Percentiles rank a stretch among this genome's conserved stretches.
phyloP scores from a whole-genome alignment of 1,284 basidiomycete genomes.

The Sanghuangporus baumii region DNA sequence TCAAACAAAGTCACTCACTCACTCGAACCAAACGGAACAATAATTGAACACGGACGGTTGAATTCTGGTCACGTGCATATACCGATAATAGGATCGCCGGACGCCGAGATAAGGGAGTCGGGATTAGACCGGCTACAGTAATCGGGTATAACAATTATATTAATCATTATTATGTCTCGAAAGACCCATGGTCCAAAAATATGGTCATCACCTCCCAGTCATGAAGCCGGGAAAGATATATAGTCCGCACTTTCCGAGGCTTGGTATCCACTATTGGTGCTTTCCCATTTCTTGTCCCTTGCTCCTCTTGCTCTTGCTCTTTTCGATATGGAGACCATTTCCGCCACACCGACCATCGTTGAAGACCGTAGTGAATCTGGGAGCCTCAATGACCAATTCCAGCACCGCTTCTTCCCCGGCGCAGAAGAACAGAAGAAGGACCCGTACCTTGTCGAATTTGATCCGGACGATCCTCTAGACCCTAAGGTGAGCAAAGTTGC shows the following conservation, averaged over 20 bases:
- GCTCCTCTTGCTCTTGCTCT: background rate
- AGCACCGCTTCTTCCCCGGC: slow-evolving; percentile 15
- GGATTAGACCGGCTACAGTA: background rate
- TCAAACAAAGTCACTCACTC: background rate
- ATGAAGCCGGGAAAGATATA: background rate
- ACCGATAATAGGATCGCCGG: background rate
- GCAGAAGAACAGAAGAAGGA: slow-evolving; percentile 21
- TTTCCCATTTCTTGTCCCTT: background rate
- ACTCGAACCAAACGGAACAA: no score
- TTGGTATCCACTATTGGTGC: background rate
- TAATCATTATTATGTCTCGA: background rate
- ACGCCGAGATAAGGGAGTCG: background rate
- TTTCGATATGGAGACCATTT: background rate
- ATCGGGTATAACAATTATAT: background rate
- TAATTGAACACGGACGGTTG: no score
- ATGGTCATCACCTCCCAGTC: slow-evolving; percentile 2
- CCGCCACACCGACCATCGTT: slow-evolving; percentile 17
- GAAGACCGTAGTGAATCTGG: slow-evolving; percentile 9
- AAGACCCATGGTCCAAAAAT: background rate
- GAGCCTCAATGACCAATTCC: slow-evolving; percentile 15
- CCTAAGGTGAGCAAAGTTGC: slow-evolving; percentile 31
- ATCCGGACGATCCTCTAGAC: slow-evolving; percentile 34
- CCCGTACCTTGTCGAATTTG: slow-evolving; percentile 31
- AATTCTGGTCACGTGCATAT: background rate
- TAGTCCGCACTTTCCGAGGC: background rate